Percentiles rank a stretch among this genome's conserved stretches.
These are phyloP conservation scores for Lentinula detonsa DNA, from an alignment of 768 basidiomycete genomes.

Conservation along the genomic window DNA sequence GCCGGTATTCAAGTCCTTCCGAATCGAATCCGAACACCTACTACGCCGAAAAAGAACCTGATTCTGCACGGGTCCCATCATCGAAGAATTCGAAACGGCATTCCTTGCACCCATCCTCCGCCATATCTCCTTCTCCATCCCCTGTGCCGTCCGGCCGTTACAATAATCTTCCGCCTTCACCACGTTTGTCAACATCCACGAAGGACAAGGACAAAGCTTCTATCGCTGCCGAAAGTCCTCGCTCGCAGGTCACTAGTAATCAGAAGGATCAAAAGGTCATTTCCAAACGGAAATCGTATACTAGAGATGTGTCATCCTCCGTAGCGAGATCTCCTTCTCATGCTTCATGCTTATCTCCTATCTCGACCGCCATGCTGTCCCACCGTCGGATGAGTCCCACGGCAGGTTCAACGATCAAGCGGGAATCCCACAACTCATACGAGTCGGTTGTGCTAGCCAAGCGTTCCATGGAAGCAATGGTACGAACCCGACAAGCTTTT, in stretches of 20 bases:
- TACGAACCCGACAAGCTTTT: conserved; percentile 42
- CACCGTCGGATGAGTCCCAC: background rate
- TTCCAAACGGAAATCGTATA: background rate
- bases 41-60: background rate
- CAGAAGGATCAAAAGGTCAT: background rate
- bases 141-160: background rate
- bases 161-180: background rate
- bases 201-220: background rate
- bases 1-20: background rate
- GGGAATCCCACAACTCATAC: conserved; percentile 1
- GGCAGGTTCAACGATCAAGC: background rate
- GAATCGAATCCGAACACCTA: background rate
- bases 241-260: background rate
- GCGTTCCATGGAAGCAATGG: conserved; percentile 27
- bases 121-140: background rate
- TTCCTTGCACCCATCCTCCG: background rate
- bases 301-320: background rate
- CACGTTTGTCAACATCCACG: background rate
- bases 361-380: background rate
- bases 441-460: conserved; percentile 16
- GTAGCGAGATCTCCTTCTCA: background rate
- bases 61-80: background rate
- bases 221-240: background rate
- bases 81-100: background rate
- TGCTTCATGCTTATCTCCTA: background rate